These are phyloP conservation scores for Parmelia sp. DNA, from an alignment of 495 filamentous ascomycete genomes.

Conservation along the genomic window DNA sequence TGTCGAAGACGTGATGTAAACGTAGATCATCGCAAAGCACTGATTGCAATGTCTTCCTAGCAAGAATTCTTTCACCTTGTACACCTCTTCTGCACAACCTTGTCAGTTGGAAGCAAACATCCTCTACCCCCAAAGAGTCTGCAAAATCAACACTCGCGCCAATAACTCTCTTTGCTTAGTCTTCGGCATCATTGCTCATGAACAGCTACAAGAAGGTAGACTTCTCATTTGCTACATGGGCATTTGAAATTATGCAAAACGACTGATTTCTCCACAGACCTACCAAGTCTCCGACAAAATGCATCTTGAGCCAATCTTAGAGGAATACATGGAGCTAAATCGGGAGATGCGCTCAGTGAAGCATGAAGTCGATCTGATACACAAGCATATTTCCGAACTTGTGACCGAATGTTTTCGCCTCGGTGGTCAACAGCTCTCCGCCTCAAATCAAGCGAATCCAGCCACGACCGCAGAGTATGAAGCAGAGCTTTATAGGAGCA, in stretches of 20 bases:
- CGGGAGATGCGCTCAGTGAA: too few species aligned
- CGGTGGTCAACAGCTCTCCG: too few species aligned
- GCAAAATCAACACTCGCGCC: neutral
- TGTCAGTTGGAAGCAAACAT: neutral
- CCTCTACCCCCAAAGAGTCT: neutral
- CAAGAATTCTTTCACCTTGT: neutral
- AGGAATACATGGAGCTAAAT: neutral
- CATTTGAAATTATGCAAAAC: neutral
- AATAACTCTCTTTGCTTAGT: neutral
- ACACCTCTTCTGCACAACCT: neutral
- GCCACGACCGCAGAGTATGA: neutral
- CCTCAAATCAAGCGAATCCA: neutral
- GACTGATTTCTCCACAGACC: neutral
- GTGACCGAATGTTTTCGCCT: neutral
- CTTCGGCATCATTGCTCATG: neutral
- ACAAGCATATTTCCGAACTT: neutral
- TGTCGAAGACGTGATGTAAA: slow-evolving; percentile 1
- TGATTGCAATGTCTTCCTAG: neutral
- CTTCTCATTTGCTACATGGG: neutral
- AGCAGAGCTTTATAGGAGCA: too few species aligned
- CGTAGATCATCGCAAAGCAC: slow-evolving; percentile 3
- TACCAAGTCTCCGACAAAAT: neutral
- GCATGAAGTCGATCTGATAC: too few species aligned
- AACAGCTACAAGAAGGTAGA: neutral
- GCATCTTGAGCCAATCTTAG: neutral